Percentiles rank a stretch among this genome's conserved stretches.
phyloP scores from a whole-genome alignment of 148 eudicot genomes.

The Selenicereus undatus region DNA sequence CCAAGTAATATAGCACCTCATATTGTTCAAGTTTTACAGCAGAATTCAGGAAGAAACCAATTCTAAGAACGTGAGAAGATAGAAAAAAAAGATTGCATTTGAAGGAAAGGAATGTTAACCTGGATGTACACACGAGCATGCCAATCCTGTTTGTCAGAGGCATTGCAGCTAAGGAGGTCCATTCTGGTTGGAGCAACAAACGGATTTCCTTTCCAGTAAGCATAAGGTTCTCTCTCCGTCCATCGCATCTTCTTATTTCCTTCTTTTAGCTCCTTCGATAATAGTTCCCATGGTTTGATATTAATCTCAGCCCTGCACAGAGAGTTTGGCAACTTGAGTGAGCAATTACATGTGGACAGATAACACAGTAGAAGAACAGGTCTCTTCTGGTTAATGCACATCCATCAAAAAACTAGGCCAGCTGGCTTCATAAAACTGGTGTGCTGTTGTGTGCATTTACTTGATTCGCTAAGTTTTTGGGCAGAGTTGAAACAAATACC shows the following conservation, averaged over 20 bases:
- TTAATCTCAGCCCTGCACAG: conserved; percentile 59
- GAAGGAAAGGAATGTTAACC: conserved; percentile 32
- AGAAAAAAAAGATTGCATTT: not conserved
- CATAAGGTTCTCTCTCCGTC: conserved; percentile 65
- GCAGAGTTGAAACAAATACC: not conserved
- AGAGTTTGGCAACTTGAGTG: conserved; percentile 4
- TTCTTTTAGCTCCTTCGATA: conserved; percentile 56
- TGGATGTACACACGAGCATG: conserved; percentile 59
- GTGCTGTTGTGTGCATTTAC: not conserved
- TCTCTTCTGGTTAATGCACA: not conserved
- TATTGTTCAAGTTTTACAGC: not conserved
- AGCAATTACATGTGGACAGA: not conserved
- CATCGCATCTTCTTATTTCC: conserved; percentile 53
- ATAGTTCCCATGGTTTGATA: conserved; percentile 65
- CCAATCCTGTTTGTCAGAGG: conserved; percentile 66
- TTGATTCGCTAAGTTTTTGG: not conserved
- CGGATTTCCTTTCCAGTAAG: conserved; percentile 90
- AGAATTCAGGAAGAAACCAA: not conserved
- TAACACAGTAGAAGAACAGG: not conserved
- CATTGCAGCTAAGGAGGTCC: conserved; percentile 77
- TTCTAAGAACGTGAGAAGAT: not conserved
- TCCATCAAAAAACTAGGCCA: not conserved
- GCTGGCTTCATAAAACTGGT: not conserved
- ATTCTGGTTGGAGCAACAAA: conserved; percentile 51
- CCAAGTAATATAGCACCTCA: not conserved